These are phyloP conservation scores for Aureobasidium sp. DNA, from an alignment of 2,329 filamentous ascomycete species.

Conservation along the genomic window DNA sequence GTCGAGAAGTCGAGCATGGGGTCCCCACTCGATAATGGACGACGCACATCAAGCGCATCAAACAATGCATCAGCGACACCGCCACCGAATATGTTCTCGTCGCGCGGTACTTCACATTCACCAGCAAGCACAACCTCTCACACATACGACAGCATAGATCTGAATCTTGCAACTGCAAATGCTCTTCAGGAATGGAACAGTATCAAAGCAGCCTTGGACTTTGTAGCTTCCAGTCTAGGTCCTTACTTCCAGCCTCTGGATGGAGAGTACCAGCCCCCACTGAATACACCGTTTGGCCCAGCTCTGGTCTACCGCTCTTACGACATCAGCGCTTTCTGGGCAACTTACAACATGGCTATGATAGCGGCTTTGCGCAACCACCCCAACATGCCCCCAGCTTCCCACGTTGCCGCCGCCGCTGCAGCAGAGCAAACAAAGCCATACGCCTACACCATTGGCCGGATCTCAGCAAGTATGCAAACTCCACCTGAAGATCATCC, in stretches of 20 bases:
- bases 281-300: slow-evolving; percentile 70
- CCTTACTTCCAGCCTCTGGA: slow-evolving; percentile 69
- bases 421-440: slow-evolving; percentile 52
- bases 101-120: not conserved
- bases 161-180: slow-evolving; percentile 58
- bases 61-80: not conserved
- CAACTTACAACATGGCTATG: slow-evolving; percentile 76
- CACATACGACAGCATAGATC: slow-evolving; percentile 47
- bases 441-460: slow-evolving; percentile 27
- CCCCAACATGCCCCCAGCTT: slow-evolving; percentile 83
- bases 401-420: slow-evolving; percentile 78
- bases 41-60: not conserved
- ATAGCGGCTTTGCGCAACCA: slow-evolving; percentile 78
- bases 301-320: slow-evolving; percentile 78
- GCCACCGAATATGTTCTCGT: slow-evolving; percentile 21
- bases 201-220: slow-evolving; percentile 63
- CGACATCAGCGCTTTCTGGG: slow-evolving; percentile 81
- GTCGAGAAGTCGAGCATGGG: slow-evolving; percentile 54
- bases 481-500: slow-evolving; percentile 42
- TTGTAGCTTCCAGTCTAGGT: slow-evolving; percentile 60
- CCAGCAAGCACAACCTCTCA: slow-evolving; percentile 15
- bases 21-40: not conserved
- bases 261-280: slow-evolving; percentile 56
- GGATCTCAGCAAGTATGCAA: slow-evolving; percentile 54
- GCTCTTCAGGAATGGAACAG: slow-evolving; percentile 72